Evolutionary conservation across 108 stramenopile genomes (phyloP).

Genomic region (Hondaea fermentalgiana): DNA sequence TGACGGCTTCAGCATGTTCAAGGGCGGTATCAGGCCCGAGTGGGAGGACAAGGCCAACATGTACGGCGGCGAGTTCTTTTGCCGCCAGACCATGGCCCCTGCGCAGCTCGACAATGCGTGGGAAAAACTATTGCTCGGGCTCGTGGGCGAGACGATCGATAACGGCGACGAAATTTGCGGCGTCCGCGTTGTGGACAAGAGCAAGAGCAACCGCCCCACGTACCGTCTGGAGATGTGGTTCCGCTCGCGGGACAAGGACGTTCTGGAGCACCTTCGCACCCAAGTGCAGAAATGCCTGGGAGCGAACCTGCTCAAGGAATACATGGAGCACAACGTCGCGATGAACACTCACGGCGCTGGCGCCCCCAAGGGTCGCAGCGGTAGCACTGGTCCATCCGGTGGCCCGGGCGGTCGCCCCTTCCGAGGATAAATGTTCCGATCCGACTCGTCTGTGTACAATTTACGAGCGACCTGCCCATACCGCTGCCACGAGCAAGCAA

Average conservation of each 20-base stretch:
- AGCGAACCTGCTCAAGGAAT: slow-evolving; percentile 12
- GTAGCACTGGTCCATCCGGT: background rate
- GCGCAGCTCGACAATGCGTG: slow-evolving; percentile 73
- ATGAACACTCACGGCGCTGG: slow-evolving; percentile 1
- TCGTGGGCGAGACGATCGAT: slow-evolving; percentile 79
- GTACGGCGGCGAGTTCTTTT: slow-evolving; percentile 76
- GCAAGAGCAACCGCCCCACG: background rate
- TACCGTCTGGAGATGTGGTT: slow-evolving; percentile 19
- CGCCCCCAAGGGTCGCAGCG: background rate
- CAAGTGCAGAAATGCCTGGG: background rate
- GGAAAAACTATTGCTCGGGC: slow-evolving; percentile 73
- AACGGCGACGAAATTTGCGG: slow-evolving; percentile 66
- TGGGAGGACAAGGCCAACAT: slow-evolving; percentile 83
- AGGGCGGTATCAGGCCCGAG: slow-evolving; percentile 66
- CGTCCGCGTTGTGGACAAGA: slow-evolving; percentile 75
- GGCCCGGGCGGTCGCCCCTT: background rate
- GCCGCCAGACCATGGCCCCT: slow-evolving; percentile 60
- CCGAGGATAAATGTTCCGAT: background rate
- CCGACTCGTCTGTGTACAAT: background rate
- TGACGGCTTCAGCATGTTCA: slow-evolving; percentile 16
- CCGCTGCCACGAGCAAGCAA: no score
- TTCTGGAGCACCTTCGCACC: background rate
- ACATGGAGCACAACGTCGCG: slow-evolving; percentile 11
- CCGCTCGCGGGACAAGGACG: slow-evolving; percentile 6
- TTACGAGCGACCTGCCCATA: background rate